Evolutionary conservation across 2,329 filamentous ascomycete genomes (phyloP), one percentile per base, ranked within the genome.

Genomic region (Pseudocercospora macadamiae): DNA sequence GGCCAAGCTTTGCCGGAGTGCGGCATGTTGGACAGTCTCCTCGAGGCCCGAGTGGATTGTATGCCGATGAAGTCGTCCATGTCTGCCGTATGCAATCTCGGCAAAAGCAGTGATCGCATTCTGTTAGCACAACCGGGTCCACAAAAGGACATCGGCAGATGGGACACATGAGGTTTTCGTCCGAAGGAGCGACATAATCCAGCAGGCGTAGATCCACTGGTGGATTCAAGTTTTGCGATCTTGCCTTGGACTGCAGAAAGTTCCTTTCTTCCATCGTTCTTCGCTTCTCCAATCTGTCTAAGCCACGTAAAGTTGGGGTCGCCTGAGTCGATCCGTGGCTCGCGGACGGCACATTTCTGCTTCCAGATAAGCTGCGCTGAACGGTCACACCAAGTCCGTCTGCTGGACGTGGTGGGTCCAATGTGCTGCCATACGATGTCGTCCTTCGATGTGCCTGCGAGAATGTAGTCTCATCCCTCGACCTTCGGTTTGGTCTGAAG

Each of bases 61-160:
- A 72, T 48, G 70, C 68, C 44, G 32, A 57, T 9, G 73, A 71
- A 21, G 68, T 73, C 34, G 70, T 75, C 61, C 81, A 80, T 12
- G 78, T 78, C 44, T 77, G 75, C 51, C 77, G 78, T 59, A 88
- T 76, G 67, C 85, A 88, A 21, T 81, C 78, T 54, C 79, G 75
- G 73, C 85, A 88, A 74, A 88, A 88, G 63, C 83, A 82, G 73
- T 88, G 85, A 63, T 87, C 83, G 72, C 85, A 88, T 63, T 82
- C 77, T 48, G 85, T 74, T 64, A 83, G 71, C 3, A 73, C 77
- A 44, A 86, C 78, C 1, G 85, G 85, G 53, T 80, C 75, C 55
- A 86, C 79, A 66, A 87, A 86, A 6, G 85, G 83, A 60, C 82
- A 83, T 68, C 85, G 83, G 71, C 85, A 88, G 63, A 88, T 87